Percentiles rank a stretch among this genome's conserved stretches.
phyloP scores from a whole-genome alignment of 2,329 filamentous ascomycete species.

The Grosmannia clavigera region DNA sequence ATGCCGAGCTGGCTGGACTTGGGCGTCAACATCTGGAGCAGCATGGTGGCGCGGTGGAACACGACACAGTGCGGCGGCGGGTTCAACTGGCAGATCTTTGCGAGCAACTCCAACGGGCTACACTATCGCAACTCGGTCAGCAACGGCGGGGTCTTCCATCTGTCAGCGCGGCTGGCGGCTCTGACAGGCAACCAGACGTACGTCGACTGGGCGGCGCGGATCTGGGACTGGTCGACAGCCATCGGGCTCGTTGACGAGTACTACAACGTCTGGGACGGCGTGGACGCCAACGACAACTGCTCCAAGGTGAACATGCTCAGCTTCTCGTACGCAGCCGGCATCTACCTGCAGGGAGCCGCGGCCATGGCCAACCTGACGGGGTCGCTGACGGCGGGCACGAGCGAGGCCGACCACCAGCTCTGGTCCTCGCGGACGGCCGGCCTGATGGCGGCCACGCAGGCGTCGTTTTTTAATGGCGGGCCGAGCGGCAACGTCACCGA shows the following conservation, averaged over 20 bases:
- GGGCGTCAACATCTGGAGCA: constrained; percentile 59
- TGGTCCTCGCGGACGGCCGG: constrained; percentile 42
- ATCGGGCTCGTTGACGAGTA: constrained; percentile 43
- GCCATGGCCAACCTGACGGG: constrained; percentile 50
- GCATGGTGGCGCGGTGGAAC: constrained; percentile 60
- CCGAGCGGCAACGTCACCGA: constrained; percentile 38
- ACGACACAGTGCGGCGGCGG: constrained; percentile 55
- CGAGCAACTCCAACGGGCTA: constrained; percentile 59
- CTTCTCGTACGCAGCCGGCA: constrained; percentile 55
- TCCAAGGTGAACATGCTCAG: constrained; percentile 36
- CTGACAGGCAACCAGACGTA: constrained; percentile 57
- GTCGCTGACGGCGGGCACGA: constrained; percentile 29
- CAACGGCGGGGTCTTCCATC: constrained; percentile 74
- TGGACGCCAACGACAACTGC: constrained; percentile 43
- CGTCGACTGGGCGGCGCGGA: constrained; percentile 50
- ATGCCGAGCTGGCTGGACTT: constrained; percentile 57
- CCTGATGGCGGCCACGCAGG: constrained; percentile 34
- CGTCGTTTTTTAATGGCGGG: constrained; percentile 1
- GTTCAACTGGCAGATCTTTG: constrained; percentile 71
- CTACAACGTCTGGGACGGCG: constrained; percentile 50
- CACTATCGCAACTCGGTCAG: constrained; percentile 74
- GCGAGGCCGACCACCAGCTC: constrained; percentile 17
- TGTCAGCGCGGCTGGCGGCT: constrained; percentile 62
- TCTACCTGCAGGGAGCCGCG: constrained; percentile 53
- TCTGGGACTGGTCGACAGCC: constrained; percentile 52